A percentile compares a stretch with the other conserved stretches of the same genome.
These are phyloP conservation scores for Rosa multiflora DNA, from an alignment of 306 rosid genomes.

Conservation along the genomic window DNA sequence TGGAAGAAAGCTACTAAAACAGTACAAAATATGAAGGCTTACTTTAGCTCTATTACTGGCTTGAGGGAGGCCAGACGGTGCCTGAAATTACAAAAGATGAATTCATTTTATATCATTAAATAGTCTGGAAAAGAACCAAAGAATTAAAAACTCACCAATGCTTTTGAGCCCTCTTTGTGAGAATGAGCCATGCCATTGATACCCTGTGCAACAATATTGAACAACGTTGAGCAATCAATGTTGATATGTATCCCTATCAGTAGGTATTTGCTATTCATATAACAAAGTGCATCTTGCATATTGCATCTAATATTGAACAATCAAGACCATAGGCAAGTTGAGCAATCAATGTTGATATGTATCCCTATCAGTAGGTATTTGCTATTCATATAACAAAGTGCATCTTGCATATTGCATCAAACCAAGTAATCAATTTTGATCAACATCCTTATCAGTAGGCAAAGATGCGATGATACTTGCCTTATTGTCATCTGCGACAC, in stretches of 20 bases:
- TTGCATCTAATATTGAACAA: too few species aligned
- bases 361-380: neutral
- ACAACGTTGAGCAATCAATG: neutral
- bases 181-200: neutral
- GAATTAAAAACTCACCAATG: constrained; percentile 5
- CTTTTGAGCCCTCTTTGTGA: neutral
- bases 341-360: neutral
- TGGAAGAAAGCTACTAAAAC: neutral
- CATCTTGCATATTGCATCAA: constrained; percentile 9
- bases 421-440: neutral
- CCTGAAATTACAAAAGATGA: constrained; percentile 44
- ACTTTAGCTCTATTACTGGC: constrained; percentile 58
- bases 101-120: constrained; percentile 3
- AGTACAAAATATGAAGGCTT: neutral
- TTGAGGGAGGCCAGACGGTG: constrained; percentile 21
- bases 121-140: neutral
- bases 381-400: neutral
- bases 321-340: neutral
- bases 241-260: neutral
- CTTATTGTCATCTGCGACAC: constrained; percentile 55
- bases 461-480: constrained; percentile 35
- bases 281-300: neutral
- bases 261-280: neutral
- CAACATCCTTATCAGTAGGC: neutral
- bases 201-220: constrained; percentile 8